Evolutionary conservation across 257 asterid species (phyloP).

Genomic region (Lycium ferocissimum): DNA sequence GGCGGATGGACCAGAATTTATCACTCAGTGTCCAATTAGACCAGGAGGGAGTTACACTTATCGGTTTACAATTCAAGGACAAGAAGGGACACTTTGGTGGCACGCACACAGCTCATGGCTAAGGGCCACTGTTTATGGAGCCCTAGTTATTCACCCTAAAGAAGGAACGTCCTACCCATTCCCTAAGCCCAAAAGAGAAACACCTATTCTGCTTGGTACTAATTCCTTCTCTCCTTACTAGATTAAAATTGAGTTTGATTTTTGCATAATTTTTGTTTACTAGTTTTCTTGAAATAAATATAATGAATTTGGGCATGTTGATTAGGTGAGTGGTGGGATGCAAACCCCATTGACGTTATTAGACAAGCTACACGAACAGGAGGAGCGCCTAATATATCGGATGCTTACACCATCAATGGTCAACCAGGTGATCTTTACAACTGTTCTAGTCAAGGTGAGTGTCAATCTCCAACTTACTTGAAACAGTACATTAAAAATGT

Average conservation of each 20-base stretch:
- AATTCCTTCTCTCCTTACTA: background rate
- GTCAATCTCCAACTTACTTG: background rate
- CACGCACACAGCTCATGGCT: constrained; percentile 99
- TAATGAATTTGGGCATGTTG: constrained; percentile 28
- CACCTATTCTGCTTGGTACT: constrained; percentile 77
- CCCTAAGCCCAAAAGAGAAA: constrained; percentile 74
- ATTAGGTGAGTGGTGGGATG: constrained; percentile 98
- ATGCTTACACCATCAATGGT: constrained; percentile 91
- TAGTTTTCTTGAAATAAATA: background rate
- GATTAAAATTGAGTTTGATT: background rate
- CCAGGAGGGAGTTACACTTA: constrained; percentile 84
- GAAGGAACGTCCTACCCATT: constrained; percentile 76
- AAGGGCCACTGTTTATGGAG: constrained; percentile 92
- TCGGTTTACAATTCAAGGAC: constrained; percentile 81
- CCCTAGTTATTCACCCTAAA: constrained; percentile 69
- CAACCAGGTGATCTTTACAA: constrained; percentile 95
- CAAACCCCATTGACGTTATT: constrained; percentile 79
- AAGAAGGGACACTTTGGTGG: constrained; percentile 97
- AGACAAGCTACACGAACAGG: constrained; percentile 81
- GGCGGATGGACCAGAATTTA: constrained; percentile 93
- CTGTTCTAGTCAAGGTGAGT: constrained; percentile 72
- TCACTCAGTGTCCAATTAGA: constrained; percentile 88
- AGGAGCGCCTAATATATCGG: constrained; percentile 74
- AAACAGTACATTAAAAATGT: background rate
- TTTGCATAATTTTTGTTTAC: background rate